phyloP scores from a whole-genome alignment of 441 rosid genomes.

The Erysimum cheiri region DNA sequence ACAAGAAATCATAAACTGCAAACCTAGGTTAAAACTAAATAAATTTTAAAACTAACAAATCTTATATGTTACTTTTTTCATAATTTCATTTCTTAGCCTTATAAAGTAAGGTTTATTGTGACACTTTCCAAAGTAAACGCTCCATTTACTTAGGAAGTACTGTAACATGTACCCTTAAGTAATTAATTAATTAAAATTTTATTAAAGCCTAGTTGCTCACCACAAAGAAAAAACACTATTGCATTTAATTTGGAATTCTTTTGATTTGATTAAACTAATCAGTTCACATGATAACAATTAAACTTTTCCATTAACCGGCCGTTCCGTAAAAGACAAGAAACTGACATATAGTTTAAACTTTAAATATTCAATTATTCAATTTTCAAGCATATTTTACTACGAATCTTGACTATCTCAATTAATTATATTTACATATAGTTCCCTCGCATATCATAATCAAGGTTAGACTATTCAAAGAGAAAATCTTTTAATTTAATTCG shows the following conservation, averaged over 20 bases:
- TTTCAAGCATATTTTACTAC: constrained; percentile 3
- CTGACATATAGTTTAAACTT: background rate
- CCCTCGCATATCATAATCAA: constrained; percentile 5
- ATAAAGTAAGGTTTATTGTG: too few species aligned
- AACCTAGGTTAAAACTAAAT: too few species aligned
- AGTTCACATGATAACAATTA: constrained; percentile 28
- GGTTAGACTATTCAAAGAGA: constrained; percentile 2
- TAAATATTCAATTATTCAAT: background rate
- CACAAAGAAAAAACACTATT: background rate
- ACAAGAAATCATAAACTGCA: too few species aligned
- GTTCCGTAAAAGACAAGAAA: constrained; percentile 34
- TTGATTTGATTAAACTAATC: constrained; percentile 19
- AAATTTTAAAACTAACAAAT: too few species aligned
- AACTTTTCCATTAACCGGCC: constrained; percentile 25
- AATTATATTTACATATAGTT: background rate
- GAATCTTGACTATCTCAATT: constrained; percentile 26
- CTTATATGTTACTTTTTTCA: too few species aligned
- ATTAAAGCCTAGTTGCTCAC: background rate
- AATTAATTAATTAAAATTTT: too few species aligned
- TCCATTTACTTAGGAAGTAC: too few species aligned
- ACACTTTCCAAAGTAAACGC: too few species aligned
- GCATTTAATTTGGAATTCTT: constrained; percentile 3
- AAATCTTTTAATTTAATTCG: background rate
- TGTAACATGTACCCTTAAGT: too few species aligned
- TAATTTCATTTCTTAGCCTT: too few species aligned